A percentile compares a stretch with the other conserved stretches of the same genome.
Evolutionary conservation across 2,329 filamentous ascomycete genomes (phyloP).

Genomic region (Lecanicillium sp.): DNA sequence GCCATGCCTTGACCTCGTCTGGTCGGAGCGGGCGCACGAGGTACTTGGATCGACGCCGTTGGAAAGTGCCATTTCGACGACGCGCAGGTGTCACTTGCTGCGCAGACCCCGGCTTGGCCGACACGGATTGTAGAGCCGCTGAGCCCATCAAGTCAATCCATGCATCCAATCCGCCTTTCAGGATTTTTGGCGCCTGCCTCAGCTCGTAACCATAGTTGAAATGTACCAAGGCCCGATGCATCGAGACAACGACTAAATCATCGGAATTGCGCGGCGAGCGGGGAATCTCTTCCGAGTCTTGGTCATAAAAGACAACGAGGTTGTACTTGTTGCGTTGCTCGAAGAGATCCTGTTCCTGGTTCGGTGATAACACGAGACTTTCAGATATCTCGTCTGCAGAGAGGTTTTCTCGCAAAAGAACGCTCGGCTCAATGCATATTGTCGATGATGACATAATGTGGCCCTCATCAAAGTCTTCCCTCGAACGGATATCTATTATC

Average conservation of each 20-base stretch:
- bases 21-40: conserved; percentile 62
- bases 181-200: conserved; percentile 64
- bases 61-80: conserved; percentile 19
- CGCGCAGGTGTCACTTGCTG: conserved; percentile 18
- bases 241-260: conserved; percentile 54
- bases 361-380: conserved; percentile 61
- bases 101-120: conserved; percentile 3
- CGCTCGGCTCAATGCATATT: conserved; percentile 80
- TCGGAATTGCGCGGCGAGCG: conserved; percentile 24
- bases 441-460: conserved; percentile 80
- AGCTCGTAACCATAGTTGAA: conserved; percentile 76
- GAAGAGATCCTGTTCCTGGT: conserved; percentile 70
- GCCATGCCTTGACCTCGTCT: conserved; percentile 76
- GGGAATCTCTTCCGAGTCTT: conserved; percentile 49
- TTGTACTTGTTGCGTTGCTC: conserved; percentile 69
- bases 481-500: conserved; percentile 76
- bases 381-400: conserved; percentile 57
- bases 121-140: conserved; percentile 46
- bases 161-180: conserved; percentile 75
- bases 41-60: conserved; percentile 35
- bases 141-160: conserved; percentile 80
- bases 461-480: conserved; percentile 76
- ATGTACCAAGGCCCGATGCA: conserved; percentile 73
- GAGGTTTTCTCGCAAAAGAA: conserved; percentile 61
- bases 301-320: conserved; percentile 85